phyloP scores from a whole-genome alignment of 331 rosid species.

The Malus hybrid region DNA sequence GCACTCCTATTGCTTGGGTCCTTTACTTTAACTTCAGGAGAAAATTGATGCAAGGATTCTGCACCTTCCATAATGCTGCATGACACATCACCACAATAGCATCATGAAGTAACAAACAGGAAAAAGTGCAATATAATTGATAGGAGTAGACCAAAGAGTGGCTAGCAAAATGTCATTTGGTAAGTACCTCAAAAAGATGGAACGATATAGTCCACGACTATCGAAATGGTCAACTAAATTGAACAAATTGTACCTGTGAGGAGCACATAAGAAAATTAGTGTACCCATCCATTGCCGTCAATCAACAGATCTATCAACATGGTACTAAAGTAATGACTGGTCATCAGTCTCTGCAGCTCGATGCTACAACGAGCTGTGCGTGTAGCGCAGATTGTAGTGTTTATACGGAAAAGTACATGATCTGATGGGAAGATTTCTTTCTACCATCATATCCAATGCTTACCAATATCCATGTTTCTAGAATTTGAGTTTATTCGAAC shows the following conservation, averaged over 20 bases:
- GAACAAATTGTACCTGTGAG: slow-evolving; percentile 65
- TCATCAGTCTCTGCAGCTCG: not conserved
- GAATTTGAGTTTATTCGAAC: not conserved
- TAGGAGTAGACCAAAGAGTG: not conserved
- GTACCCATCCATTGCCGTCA: slow-evolving; percentile 8
- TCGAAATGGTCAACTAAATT: slow-evolving; percentile 78
- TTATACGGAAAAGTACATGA: not conserved
- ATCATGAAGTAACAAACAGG: not conserved
- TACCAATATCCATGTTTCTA: not conserved
- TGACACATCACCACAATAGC: not conserved
- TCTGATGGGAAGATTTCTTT: not conserved
- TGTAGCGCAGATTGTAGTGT: not conserved
- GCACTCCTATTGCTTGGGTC: slow-evolving; percentile 46
- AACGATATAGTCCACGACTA: slow-evolving; percentile 75
- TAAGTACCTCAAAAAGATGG: slow-evolving; percentile 72
- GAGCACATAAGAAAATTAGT: slow-evolving; percentile 6
- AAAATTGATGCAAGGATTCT: slow-evolving; percentile 53
- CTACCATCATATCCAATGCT: not conserved
- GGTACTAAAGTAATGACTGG: slow-evolving; percentile 6
- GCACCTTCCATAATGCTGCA: slow-evolving; percentile 94
- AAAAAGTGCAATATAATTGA: not conserved
- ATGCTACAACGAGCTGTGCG: not conserved
- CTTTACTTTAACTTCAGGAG: slow-evolving; percentile 66
- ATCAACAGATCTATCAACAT: slow-evolving; percentile 16
- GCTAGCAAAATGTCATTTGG: slow-evolving; percentile 10